Conservation (phyloP, 1,284 basidiomycete species). For the Cryptococcus depauperatus region DNA sequence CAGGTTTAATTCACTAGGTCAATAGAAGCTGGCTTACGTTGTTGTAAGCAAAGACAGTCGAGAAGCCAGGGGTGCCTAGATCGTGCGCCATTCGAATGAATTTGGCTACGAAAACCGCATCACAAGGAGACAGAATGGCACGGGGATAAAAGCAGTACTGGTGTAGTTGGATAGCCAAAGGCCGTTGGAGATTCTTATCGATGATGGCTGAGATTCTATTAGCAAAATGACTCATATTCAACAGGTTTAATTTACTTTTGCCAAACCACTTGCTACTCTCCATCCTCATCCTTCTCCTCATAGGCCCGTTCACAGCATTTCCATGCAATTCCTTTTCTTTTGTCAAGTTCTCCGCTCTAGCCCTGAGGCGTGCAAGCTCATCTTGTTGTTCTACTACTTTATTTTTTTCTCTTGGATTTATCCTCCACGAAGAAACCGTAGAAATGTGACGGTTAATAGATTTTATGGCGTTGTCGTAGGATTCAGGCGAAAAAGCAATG, state of each 20-base stretch:
- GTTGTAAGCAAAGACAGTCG: constrained; percentile 77
- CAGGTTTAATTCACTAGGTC: background rate
- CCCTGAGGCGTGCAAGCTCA: constrained; percentile 23
- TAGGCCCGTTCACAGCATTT: constrained; percentile 51
- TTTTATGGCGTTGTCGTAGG: constrained; percentile 45
- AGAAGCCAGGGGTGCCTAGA: constrained; percentile 77
- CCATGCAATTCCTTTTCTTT: constrained; percentile 36
- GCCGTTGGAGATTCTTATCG: constrained; percentile 16
- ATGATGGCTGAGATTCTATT: constrained; percentile 15
- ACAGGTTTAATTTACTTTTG: constrained; percentile 50
- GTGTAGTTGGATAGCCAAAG: constrained; percentile 27
- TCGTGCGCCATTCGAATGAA: constrained; percentile 82
- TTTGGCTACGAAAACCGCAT: constrained; percentile 87
- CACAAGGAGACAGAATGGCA: constrained; percentile 84
- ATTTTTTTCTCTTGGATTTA: constrained; percentile 10
- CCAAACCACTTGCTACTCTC: constrained; percentile 89
- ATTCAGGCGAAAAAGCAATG: constrained; percentile 55
- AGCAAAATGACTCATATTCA: background rate
- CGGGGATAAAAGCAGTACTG: constrained; percentile 92
- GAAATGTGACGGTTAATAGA: constrained; percentile 39
- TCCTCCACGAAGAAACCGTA: constrained; percentile 33
- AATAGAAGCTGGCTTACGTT: constrained; percentile 50
- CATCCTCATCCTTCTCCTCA: constrained; percentile 60
- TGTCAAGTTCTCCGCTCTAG: constrained; percentile 23
- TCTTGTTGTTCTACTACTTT: constrained; percentile 17